Conservation (phyloP, 345 rosid species). For the Lumnitzera racemosa region DNA sequence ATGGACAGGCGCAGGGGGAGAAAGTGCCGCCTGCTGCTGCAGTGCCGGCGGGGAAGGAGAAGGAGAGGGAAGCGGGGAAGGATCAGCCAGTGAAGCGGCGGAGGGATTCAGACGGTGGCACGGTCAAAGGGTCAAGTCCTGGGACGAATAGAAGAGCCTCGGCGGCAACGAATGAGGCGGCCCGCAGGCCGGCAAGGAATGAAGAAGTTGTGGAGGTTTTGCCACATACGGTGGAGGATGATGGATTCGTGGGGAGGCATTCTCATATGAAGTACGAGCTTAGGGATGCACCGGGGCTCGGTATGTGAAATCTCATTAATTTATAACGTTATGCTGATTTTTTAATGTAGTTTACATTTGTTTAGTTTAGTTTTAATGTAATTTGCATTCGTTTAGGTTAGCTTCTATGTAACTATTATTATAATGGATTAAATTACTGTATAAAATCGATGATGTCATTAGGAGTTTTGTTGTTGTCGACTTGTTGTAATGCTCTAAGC, state of each 20-base stretch:
- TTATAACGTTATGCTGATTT: background rate
- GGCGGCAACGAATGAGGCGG: conserved; percentile 27
- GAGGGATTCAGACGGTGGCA: conserved; percentile 78
- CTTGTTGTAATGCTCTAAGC: no score
- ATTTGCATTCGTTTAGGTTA: no score
- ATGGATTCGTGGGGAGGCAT: conserved; percentile 48
- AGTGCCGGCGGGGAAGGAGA: background rate
- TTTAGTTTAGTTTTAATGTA: no score
- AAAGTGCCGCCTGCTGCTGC: conserved; percentile 20
- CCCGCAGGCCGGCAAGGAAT: conserved; percentile 51
- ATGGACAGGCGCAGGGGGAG: conserved; percentile 20
- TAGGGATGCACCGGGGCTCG: conserved; percentile 90
- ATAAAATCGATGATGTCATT: no score
- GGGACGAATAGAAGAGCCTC: conserved; percentile 36
- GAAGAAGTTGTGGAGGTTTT: conserved; percentile 53
- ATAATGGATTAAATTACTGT: no score
- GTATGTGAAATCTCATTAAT: conserved; percentile 26
- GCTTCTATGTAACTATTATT: no score
- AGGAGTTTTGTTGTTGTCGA: no score
- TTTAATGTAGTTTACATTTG: no score
- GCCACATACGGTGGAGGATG: conserved; percentile 59
- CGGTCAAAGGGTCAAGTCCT: conserved; percentile 29
- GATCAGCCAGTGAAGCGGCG: conserved; percentile 68
- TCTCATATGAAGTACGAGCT: conserved; percentile 85
- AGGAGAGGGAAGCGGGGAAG: conserved; percentile 19